Conservation (phyloP, 345 rosid genomes). For the Aquilaria sinensis region DNA sequence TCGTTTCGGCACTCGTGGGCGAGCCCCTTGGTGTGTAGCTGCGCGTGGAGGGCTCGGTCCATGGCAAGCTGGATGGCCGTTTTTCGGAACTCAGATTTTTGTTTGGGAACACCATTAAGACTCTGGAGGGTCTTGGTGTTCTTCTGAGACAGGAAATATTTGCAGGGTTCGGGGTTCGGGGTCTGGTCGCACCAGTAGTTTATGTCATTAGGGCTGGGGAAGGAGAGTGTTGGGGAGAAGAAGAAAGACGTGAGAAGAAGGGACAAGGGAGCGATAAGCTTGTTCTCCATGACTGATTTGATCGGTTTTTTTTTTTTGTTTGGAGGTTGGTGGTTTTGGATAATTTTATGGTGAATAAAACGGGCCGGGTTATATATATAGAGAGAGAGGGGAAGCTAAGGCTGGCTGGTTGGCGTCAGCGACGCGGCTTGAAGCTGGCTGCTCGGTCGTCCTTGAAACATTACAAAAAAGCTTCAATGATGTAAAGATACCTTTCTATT, state of each 20-base stretch:
- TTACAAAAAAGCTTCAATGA: no score
- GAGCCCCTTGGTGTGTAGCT: constrained; percentile 33
- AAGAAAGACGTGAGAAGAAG: constrained; percentile 13
- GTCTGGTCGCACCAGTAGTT: constrained; percentile 67
- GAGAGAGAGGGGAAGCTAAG: no score
- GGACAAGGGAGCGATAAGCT: constrained; percentile 1
- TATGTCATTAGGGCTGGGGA: constrained; percentile 17
- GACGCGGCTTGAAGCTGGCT: no score
- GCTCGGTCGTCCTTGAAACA: no score
- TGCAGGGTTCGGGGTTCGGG: constrained; percentile 68
- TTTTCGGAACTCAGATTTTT: constrained; percentile 41
- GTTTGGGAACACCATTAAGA: constrained; percentile 20
- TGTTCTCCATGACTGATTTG: constrained; percentile 12
- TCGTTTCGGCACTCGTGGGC: constrained; percentile 52
- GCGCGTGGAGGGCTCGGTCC: constrained; percentile 50
- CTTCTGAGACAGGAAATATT: constrained; percentile 28
- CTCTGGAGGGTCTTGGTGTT: background rate
- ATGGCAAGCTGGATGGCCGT: constrained; percentile 40
- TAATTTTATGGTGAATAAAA: no score
- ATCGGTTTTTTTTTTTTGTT: background rate
- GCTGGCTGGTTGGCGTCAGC: no score
- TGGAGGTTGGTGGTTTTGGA: background rate
- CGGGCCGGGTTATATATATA: no score
- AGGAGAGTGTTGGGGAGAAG: constrained; percentile 14
- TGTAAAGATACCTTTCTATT: no score